Evolutionary conservation across 768 basidiomycete genomes (phyloP).

Genomic region (Mycena galopus): DNA sequence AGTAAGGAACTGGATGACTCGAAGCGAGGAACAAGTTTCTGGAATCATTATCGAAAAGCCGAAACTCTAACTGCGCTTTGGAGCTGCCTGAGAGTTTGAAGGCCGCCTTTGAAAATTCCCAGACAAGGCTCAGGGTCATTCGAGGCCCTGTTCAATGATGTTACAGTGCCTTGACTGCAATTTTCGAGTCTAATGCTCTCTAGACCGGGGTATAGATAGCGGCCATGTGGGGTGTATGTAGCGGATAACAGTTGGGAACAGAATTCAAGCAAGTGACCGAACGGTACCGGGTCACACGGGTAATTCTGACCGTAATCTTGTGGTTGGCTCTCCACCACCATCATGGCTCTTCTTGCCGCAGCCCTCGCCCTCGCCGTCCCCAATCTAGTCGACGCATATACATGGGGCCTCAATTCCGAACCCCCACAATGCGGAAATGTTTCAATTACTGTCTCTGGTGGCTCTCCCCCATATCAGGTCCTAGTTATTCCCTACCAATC

Average conservation of each 20-base stretch:
- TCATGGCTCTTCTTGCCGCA: slow-evolving; percentile 20
- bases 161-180: no score
- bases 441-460: slow-evolving; percentile 67
- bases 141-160: no score
- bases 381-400: slow-evolving; percentile 52
- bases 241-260: neutral
- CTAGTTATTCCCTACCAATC: slow-evolving; percentile 79
- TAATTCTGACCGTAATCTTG: slow-evolving; percentile 1
- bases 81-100: no score
- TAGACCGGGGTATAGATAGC: no score
- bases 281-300: neutral
- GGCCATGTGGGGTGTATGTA: no score
- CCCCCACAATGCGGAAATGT: slow-evolving; percentile 79
- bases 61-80: no score
- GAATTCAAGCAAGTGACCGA: neutral
- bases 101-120: no score
- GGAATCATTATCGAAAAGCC: no score
- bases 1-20: no score
- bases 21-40: no score
- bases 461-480: slow-evolving; percentile 75
- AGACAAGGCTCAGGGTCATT: no score
- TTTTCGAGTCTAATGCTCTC: no score
- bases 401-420: slow-evolving; percentile 59
- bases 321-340: slow-evolving; percentile 25
- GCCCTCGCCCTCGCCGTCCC: slow-evolving; percentile 45